Percentiles rank a stretch among this genome's conserved stretches.
These are phyloP conservation scores for Monilinia aucupariae DNA, from an alignment of 2,329 filamentous ascomycete genomes.

Conservation along the genomic window DNA sequence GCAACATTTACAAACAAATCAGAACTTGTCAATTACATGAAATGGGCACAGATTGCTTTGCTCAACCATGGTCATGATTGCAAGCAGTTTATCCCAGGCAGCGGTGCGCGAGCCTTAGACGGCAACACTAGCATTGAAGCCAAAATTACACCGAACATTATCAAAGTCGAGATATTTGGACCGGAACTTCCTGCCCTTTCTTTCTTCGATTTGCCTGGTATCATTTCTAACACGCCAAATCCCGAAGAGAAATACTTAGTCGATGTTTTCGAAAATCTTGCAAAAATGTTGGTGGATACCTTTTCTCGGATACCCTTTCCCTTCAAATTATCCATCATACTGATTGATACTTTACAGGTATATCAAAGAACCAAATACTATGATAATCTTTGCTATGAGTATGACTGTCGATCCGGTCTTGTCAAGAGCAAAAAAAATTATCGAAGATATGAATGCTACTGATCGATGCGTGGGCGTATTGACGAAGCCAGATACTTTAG, in stretches of 20 bases:
- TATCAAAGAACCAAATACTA: slow-evolving; percentile 61
- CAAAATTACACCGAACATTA: slow-evolving; percentile 77
- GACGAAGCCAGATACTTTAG: slow-evolving; percentile 74
- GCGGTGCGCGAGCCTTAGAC: slow-evolving; percentile 33
- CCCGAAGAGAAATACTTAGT: slow-evolving; percentile 62
- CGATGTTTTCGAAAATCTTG: slow-evolving; percentile 64
- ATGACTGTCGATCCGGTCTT: slow-evolving; percentile 77
- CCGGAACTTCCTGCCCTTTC: slow-evolving; percentile 67
- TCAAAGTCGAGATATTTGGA: slow-evolving; percentile 69
- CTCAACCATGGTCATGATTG: slow-evolving; percentile 58
- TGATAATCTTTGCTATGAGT: slow-evolving; percentile 70
- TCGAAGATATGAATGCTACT: slow-evolving; percentile 52
- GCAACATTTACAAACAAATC: slow-evolving; percentile 55
- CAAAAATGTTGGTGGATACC: slow-evolving; percentile 40
- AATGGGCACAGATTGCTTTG: slow-evolving; percentile 71
- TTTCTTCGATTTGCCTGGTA: slow-evolving; percentile 80
- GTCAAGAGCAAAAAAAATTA: slow-evolving; percentile 62
- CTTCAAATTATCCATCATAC: not conserved
- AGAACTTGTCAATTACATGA: slow-evolving; percentile 62
- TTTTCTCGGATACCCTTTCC: not conserved
- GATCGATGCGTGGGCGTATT: slow-evolving; percentile 66
- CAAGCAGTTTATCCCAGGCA: slow-evolving; percentile 40
- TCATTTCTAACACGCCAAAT: slow-evolving; percentile 65
- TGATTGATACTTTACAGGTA: slow-evolving; percentile 41
- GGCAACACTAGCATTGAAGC: slow-evolving; percentile 39